Conservation (phyloP, 352 stramenopile species). For the Pythium insidiosum region DNA sequence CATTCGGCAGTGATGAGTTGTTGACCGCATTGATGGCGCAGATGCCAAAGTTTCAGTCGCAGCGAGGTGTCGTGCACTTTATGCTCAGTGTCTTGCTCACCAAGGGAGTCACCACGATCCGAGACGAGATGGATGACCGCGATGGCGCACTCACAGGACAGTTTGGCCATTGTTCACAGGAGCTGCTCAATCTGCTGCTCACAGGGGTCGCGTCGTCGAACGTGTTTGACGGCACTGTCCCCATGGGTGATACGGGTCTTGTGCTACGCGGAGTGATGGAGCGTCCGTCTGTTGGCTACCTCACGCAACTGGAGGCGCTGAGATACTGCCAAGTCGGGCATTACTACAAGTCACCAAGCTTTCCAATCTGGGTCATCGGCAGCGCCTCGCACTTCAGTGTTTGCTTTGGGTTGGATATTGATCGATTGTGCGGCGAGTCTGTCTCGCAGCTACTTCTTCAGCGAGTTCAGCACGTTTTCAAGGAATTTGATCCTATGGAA, state of each 20-base stretch:
- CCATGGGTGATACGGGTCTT: slow-evolving; percentile 71
- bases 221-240: slow-evolving; percentile 74
- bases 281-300: slow-evolving; percentile 66
- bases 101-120: slow-evolving; percentile 29
- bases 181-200: slow-evolving; percentile 83
- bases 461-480: slow-evolving; percentile 85
- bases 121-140: slow-evolving; percentile 70
- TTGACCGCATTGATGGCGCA: slow-evolving; percentile 3
- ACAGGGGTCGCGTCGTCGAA: slow-evolving; percentile 73
- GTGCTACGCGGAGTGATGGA: slow-evolving; percentile 49
- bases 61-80: slow-evolving; percentile 62
- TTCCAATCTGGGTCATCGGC: slow-evolving; percentile 88
- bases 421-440: slow-evolving; percentile 55
- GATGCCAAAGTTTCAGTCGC: slow-evolving; percentile 21
- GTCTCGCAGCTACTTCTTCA: slow-evolving; percentile 74
- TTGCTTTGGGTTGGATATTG: slow-evolving; percentile 59
- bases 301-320: slow-evolving; percentile 86
- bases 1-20: slow-evolving; percentile 2
- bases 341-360: slow-evolving; percentile 86
- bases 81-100: slow-evolving; percentile 62
- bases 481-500: slow-evolving; percentile 81
- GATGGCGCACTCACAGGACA: slow-evolving; percentile 45
- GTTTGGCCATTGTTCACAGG: slow-evolving; percentile 80
- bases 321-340: slow-evolving; percentile 87
- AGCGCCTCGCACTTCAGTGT: slow-evolving; percentile 89